Percentiles rank a stretch among this genome's conserved stretches.
These are phyloP conservation scores for Rubus idaeus DNA, from an alignment of 306 rosid species.

Conservation along the genomic window DNA sequence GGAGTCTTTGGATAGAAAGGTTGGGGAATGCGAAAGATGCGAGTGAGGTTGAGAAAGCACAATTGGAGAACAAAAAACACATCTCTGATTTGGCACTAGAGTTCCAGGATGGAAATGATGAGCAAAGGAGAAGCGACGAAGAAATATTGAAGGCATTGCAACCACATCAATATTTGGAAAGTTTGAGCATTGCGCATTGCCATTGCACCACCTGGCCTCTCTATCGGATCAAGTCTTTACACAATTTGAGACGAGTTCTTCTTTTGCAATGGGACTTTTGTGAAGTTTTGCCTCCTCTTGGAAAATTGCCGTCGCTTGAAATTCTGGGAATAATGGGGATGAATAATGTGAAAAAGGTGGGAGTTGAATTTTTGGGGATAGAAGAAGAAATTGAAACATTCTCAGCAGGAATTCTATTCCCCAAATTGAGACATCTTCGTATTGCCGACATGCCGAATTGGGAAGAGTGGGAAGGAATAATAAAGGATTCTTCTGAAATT, in stretches of 20 bases:
- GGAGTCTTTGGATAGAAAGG: accelerated
- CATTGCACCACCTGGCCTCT: background rate
- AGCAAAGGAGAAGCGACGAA: background rate
- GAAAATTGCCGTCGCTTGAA: background rate
- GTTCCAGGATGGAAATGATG: background rate
- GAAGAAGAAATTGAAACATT: background rate
- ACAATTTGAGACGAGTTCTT: background rate
- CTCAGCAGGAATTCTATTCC: background rate
- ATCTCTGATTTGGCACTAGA: accelerated
- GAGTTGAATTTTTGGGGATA: conserved; percentile 7
- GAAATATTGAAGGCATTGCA: conserved; percentile 10
- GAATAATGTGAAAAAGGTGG: background rate
- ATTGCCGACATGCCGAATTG: no score
- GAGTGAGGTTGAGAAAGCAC: background rate
- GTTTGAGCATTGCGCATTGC: background rate
- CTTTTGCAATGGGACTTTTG: accelerated
- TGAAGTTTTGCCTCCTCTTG: conserved; percentile 13
- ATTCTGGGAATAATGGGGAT: background rate
- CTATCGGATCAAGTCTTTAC: background rate
- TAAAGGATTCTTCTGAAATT: no score
- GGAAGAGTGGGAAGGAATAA: no score
- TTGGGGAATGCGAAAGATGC: background rate
- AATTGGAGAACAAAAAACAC: background rate
- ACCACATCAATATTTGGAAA: conserved; percentile 11
- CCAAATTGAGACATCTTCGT: no score